These are phyloP conservation scores for Alternaria conjuncta DNA, from an alignment of 2,329 filamentous ascomycete species.

Conservation along the genomic window DNA sequence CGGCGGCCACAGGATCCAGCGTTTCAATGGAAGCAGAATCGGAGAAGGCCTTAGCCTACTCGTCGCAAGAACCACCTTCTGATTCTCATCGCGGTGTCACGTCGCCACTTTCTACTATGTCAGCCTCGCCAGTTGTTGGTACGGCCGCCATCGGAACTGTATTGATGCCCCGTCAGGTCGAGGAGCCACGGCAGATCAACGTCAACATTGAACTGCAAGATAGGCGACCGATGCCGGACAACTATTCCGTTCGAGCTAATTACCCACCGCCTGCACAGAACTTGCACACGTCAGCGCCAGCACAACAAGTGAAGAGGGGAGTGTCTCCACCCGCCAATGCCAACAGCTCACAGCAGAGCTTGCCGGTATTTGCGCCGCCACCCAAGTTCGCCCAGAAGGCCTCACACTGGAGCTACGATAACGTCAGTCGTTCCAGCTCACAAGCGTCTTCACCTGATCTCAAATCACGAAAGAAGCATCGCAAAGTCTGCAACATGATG, in stretches of 20 bases:
- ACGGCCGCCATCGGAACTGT: constrained; percentile 43
- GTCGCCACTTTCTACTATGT: constrained; percentile 38
- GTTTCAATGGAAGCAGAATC: neutral
- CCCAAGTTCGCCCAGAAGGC: constrained; percentile 33
- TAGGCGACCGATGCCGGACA: constrained; percentile 22
- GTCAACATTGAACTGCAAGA: constrained; percentile 44
- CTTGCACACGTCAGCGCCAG: constrained; percentile 24
- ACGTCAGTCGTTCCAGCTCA: constrained; percentile 35
- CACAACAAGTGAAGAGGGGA: constrained; percentile 16
- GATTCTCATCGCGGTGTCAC: constrained; percentile 19
- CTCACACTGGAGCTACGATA: constrained; percentile 35
- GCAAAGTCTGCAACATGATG: constrained; percentile 39
- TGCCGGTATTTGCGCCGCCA: constrained; percentile 42
- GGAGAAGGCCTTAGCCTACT: constrained; percentile 10
- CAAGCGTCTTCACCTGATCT: constrained; percentile 27
- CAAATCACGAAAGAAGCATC: constrained; percentile 38
- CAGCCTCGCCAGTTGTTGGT: constrained; percentile 40
- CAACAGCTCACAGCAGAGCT: constrained; percentile 20
- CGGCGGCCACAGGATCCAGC: neutral
- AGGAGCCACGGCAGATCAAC: constrained; percentile 35
- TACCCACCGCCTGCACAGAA: constrained; percentile 23
- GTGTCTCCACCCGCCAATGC: constrained; percentile 13
- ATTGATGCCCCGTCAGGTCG: constrained; percentile 39
- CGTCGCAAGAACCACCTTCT: constrained; percentile 11
- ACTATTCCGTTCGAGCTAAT: constrained; percentile 21